phyloP scores from a whole-genome alignment of 306 rosid species.

The Cicer bijugum region DNA sequence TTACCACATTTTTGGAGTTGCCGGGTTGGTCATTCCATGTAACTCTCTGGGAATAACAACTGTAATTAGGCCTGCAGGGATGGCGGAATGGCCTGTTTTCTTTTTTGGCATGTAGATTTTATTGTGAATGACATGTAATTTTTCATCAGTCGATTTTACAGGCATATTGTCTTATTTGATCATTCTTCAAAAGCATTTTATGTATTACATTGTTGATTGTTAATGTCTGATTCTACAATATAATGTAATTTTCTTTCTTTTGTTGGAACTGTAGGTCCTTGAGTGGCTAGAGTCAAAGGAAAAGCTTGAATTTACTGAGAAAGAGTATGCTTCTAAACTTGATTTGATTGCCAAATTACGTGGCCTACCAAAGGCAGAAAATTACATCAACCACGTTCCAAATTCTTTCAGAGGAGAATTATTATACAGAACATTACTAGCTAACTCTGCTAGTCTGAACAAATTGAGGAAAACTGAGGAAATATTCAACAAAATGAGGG shows the following conservation, averaged over 20 bases:
- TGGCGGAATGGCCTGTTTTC: background rate
- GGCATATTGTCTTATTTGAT: constrained; percentile 17
- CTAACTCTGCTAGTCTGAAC: constrained; percentile 54
- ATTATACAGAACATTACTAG: constrained; percentile 65
- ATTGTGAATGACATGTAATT: background rate
- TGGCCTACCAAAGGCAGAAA: constrained; percentile 69
- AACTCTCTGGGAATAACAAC: constrained; percentile 1
- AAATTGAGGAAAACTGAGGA: constrained; percentile 64
- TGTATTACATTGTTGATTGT: constrained; percentile 6
- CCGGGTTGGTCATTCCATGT: background rate
- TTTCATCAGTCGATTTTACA: background rate
- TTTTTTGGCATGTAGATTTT: constrained; percentile 10
- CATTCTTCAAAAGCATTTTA: constrained; percentile 4
- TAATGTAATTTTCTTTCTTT: constrained; percentile 23
- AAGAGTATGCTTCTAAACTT: constrained; percentile 72
- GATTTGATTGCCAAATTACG: constrained; percentile 76
- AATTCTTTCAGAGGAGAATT: constrained; percentile 70
- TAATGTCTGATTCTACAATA: constrained; percentile 21
- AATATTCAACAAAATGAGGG: constrained; percentile 77
- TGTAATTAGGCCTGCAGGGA: constrained; percentile 5
- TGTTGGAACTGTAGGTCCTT: constrained; percentile 62
- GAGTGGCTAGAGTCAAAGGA: constrained; percentile 76
- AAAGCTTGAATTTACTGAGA: constrained; percentile 61
- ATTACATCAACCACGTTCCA: constrained; percentile 61
- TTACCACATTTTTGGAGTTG: background rate